A percentile compares a stretch with the other conserved stretches of the same genome.
Conservation (phyloP, 495 filamentous ascomycete genomes). For the Penicillium angulare region DNA sequence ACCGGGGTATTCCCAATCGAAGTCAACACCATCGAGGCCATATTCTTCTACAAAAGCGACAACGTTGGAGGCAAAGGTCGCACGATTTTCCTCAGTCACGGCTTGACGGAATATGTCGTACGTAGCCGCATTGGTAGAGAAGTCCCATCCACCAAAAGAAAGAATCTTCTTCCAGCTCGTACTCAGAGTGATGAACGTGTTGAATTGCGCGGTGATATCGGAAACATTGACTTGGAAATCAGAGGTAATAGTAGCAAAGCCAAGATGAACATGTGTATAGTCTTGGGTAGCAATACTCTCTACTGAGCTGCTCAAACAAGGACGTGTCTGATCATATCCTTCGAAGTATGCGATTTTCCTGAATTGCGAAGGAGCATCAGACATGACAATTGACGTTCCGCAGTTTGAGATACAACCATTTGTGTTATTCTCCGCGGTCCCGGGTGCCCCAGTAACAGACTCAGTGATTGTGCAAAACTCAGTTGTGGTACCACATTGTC, state of each 20-base stretch:
- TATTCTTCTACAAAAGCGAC: conserved; percentile 30
- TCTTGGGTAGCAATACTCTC: conserved; percentile 14
- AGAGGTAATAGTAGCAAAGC: conserved; percentile 37
- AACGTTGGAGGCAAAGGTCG: conserved; percentile 34
- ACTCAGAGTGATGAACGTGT: no score
- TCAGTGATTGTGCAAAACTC: not conserved
- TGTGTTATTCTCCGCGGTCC: not conserved
- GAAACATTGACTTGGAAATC: conserved; percentile 30
- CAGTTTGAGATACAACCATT: conserved; percentile 4
- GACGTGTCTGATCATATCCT: conserved; percentile 2
- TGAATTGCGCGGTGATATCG: no score
- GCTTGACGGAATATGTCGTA: conserved; percentile 39
- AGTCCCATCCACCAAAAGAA: conserved; percentile 50
- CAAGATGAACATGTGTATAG: conserved; percentile 47
- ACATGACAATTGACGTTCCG: conserved; percentile 2
- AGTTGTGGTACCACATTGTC: not conserved
- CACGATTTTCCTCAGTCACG: conserved; percentile 33
- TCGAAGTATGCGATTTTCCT: not conserved
- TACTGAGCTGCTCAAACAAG: conserved; percentile 20
- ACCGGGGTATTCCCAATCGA: conserved; percentile 44
- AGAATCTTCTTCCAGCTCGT: conserved; percentile 34
- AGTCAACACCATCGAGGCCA: conserved; percentile 38
- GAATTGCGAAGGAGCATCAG: not conserved
- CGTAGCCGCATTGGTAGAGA: conserved; percentile 33
- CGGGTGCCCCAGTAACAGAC: not conserved